Base-by-base conservation (phyloP, 2,329 filamentous ascomycete genomes). In the Penicillium sp. region DNA sequence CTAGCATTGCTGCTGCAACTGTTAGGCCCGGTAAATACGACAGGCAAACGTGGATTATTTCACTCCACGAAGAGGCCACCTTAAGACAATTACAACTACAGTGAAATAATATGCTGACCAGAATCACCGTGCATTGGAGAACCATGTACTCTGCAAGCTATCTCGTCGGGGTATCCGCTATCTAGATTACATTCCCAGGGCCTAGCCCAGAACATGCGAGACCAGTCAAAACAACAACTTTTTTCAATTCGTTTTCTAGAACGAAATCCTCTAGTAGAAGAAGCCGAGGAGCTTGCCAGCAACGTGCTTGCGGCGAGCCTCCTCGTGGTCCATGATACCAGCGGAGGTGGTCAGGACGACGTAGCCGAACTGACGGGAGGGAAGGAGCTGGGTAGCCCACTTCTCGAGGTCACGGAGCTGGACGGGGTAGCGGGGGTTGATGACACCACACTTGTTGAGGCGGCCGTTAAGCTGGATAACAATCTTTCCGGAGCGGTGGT, bases 251-350 rank as follows among this genome's bases (percentile, higher is more conserved):
- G 60, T 62, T 58, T 61, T 57, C 60, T 51, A 21, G 18, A 51
- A 47, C 52, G 49, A 60, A 53, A 60, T 52, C 58, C 48, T 76
- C 77, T 94, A 96, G 85, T 96, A 97, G 85, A 96, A 96, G 88
- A 97, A 99, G 72, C 94, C 94, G 70, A 97, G 90, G 80, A 99
- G 90, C 87, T 99, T 99, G 81, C 94, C 94, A 69, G 93, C 87
- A 75, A 97, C 94, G 84, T 99, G 94, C 87, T 97, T 97, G 79
- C 94, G 85, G 76, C 94, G 85, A 68, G 94, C 94, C 87, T 99
- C 94, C 85, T 99, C 94, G 84, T 99, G 94, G 84, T 99, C 94
- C 93, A 99, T 97, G 80, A 99, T 99, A 79, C 94, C 94, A 63
- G 94, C 91, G 57, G 92, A 96, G 80, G 94, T 99, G 79, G 94